Evolutionary conservation across 257 asterid genomes (phyloP), one percentile per base, ranked within the genome.

Genomic region (Henckelia pumila): DNA sequence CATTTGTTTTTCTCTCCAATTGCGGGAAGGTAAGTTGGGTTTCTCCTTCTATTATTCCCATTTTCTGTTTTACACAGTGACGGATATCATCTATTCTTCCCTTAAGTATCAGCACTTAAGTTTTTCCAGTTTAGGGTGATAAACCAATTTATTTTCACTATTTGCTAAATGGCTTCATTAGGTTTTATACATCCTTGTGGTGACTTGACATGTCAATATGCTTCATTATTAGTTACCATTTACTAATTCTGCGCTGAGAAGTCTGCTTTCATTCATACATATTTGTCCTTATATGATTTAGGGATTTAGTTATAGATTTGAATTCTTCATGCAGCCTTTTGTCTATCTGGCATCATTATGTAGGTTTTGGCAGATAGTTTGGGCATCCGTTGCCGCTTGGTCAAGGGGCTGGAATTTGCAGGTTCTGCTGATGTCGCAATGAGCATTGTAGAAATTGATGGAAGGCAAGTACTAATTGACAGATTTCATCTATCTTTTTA

Each of bases 361-460:
- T 79, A 93, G 99, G 99, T 90, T 73, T 84, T 93, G 85, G 96
- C 97, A 74, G 99, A 93, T 76, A 73, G 83, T 72, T 82, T 84
- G 79, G 90, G 83, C 63, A 84, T 93, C 68, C 94, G 92, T 72
- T 88, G 97, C 77, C 95, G 95, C 64, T 76, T 93, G 73, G 94
- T 86, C 72, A 93, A 93, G 80, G 97, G 99, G 71, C 83, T 72
- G 67, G 95, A 88, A 75, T 90, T 85, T 68, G 88, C 96, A 8
- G 99, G 99, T 70, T 85, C 95, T 67, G 84, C 81, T 74, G 99
- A 88, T 50, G 99, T 89, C 77, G 99, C 97, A 58, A 86, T 93
- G 84, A 90, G 74, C 84, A 84, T 90, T 71, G 92, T 88, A 66
- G 86, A 85, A 82, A 74, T 84, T 65, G 87, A 82, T 73, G 95